These are phyloP conservation scores for Blastobotrys indianensis DNA, from an alignment of 1,139 yeast species.

Conservation along the genomic window DNA sequence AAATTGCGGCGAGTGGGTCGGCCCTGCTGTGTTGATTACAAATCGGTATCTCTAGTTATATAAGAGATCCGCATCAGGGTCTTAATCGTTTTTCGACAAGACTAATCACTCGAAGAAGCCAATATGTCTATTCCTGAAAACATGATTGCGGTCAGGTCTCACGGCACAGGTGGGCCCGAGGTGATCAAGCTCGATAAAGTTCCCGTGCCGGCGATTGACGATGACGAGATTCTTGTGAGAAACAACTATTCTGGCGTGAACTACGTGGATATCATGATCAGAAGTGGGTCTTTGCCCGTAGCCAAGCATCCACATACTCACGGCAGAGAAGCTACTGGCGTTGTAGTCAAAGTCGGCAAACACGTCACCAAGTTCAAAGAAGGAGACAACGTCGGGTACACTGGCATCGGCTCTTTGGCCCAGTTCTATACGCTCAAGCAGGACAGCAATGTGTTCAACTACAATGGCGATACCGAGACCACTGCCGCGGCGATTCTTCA, in stretches of 20 bases:
- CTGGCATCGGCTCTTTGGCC: slow-evolving; percentile 52
- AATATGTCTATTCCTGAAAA: too few relatives aligned
- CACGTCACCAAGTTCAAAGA: slow-evolving; percentile 50
- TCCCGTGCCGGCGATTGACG: slow-evolving; percentile 52
- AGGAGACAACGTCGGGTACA: slow-evolving; percentile 72
- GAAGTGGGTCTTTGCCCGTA: slow-evolving; percentile 64
- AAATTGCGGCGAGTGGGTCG: too few relatives aligned
- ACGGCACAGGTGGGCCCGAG: too few relatives aligned
- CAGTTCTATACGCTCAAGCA: slow-evolving; percentile 50
- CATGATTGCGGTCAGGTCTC: too few relatives aligned
- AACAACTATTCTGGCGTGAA: slow-evolving; percentile 74
- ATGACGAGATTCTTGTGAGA: slow-evolving; percentile 58
- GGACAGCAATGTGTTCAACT: slow-evolving; percentile 33
- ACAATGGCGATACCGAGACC: slow-evolving; percentile 44
- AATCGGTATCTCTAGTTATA: too few relatives aligned
- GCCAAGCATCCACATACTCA: slow-evolving; percentile 51
- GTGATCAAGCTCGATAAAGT: slow-evolving; percentile 32
- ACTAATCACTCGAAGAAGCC: too few relatives aligned
- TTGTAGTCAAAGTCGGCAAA: slow-evolving; percentile 60
- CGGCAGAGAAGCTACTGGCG: slow-evolving; percentile 85
- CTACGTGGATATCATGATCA: slow-evolving; percentile 74
- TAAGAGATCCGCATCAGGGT: too few relatives aligned
- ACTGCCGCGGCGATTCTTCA: slow-evolving; percentile 59
- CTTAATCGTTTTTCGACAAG: too few relatives aligned
- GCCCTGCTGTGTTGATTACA: too few relatives aligned